Percentiles rank a stretch among this genome's conserved stretches.
Evolutionary conservation across 306 rosid genomes (phyloP).

Genomic region (Neltuma alba): DNA sequence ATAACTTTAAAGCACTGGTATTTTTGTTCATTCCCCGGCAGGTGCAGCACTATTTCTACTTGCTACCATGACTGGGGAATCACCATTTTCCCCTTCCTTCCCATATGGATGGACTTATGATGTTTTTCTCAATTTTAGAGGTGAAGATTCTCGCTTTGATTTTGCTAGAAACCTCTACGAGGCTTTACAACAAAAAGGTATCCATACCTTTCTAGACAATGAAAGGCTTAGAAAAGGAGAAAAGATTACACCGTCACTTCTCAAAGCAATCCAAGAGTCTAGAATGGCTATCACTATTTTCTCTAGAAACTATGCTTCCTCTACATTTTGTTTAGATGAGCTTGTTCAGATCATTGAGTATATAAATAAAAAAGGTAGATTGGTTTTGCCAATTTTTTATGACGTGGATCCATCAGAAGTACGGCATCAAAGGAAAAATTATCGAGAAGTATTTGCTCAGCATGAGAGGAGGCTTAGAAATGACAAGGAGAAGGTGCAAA

Average conservation of each 20-base stretch:
- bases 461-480: background rate
- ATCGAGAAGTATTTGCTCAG: background rate
- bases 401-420: background rate
- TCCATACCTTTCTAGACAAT: background rate
- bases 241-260: background rate
- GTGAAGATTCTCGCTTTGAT: slow-evolving; percentile 2
- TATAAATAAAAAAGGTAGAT: background rate
- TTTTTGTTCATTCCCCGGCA: background rate
- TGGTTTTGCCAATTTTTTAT: background rate
- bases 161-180: background rate
- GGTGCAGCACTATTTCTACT: background rate
- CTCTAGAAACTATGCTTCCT: background rate
- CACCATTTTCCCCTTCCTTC: background rate
- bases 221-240: background rate
- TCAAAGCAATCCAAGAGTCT: slow-evolving; percentile 7
- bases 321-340: background rate
- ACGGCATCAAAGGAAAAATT: background rate
- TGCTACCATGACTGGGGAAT: background rate
- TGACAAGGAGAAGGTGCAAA: background rate
- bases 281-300: background rate
- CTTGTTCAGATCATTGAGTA: background rate
- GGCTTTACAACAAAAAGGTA: background rate
- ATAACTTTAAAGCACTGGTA: background rate
- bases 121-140: background rate
- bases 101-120: background rate